These are phyloP conservation scores for Fusarium pseudoanthophilum DNA, from an alignment of 2,329 filamentous ascomycete genomes.

Conservation along the genomic window DNA sequence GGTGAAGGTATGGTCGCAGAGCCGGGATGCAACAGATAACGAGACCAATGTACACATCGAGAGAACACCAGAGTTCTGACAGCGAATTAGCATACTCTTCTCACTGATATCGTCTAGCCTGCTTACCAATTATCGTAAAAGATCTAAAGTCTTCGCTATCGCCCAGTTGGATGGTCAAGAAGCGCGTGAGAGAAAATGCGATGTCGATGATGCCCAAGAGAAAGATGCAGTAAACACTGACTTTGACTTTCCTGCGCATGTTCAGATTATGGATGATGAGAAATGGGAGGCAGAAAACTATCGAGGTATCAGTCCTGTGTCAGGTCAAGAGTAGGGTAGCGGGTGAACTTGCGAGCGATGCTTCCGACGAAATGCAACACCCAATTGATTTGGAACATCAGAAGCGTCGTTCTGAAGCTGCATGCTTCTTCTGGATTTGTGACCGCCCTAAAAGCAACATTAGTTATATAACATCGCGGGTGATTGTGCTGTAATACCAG, in stretches of 20 bases:
- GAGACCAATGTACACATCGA: conserved; percentile 32
- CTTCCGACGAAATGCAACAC: conserved; percentile 21
- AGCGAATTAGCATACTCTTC: too few species aligned
- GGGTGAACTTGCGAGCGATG: not conserved
- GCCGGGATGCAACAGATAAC: conserved; percentile 36
- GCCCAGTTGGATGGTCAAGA: conserved; percentile 17
- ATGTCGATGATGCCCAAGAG: conserved; percentile 34
- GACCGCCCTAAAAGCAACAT: not conserved
- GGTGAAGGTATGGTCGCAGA: conserved; percentile 31
- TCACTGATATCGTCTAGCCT: fast-evolving
- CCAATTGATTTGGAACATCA: conserved; percentile 25
- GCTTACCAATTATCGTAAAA: conserved; percentile 28
- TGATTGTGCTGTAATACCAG: not conserved
- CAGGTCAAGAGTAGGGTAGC: fast-evolving
- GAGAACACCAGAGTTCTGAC: conserved; percentile 18
- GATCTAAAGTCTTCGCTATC: conserved; percentile 3
- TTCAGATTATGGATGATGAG: conserved; percentile 21
- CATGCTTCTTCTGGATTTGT: not conserved
- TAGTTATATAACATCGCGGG: fast-evolving
- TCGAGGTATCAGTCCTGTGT: fast-evolving
- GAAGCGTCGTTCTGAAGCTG: not conserved
- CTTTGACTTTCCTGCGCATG: conserved; percentile 13
- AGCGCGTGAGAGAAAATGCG: conserved; percentile 33
- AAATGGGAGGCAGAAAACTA: conserved; percentile 23
- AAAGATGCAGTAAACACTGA: conserved; percentile 31